phyloP scores from a whole-genome alignment of 306 rosid species.

The Dryas drummondii region DNA sequence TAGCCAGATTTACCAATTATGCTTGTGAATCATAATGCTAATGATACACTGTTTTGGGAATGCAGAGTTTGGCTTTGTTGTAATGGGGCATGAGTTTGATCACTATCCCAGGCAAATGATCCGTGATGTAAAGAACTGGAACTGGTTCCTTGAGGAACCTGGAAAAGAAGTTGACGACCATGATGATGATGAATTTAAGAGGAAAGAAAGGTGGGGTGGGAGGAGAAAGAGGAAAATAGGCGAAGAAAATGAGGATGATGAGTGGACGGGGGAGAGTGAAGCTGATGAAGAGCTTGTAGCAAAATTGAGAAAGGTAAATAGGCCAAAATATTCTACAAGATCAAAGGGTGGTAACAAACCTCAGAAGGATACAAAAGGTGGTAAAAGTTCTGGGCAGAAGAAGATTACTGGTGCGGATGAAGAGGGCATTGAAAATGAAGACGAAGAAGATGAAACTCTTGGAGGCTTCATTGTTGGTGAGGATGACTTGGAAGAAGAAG shows the following conservation, averaged over 20 bases:
- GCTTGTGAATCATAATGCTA: conserved; percentile 7
- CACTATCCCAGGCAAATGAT: conserved; percentile 59
- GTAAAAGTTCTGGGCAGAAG: conserved; percentile 34
- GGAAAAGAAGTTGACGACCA: conserved; percentile 35
- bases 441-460: conserved; percentile 53
- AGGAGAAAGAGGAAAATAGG: conserved; percentile 48
- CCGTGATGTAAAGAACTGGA: conserved; percentile 54
- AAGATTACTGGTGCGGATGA: conserved; percentile 25
- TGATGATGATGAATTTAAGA: conserved; percentile 37
- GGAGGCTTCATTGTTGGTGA: conserved; percentile 73
- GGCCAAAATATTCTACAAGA: conserved; percentile 59
- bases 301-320: conserved; percentile 39
- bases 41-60: conserved; percentile 14
- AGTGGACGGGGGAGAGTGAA: conserved; percentile 72
- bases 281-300: conserved; percentile 44
- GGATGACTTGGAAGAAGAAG: conserved; percentile 45
- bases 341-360: conserved; percentile 35
- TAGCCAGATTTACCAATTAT: not conserved
- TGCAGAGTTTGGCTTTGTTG: conserved; percentile 85
- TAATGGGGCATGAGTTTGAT: conserved; percentile 78
- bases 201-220: conserved; percentile 23
- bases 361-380: conserved; percentile 23
- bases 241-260: conserved; percentile 46
- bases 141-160: conserved; percentile 78
- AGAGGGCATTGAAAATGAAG: conserved; percentile 36